Conservation (phyloP, 2,329 filamentous ascomycete genomes). For the Nemania serpens region DNA sequence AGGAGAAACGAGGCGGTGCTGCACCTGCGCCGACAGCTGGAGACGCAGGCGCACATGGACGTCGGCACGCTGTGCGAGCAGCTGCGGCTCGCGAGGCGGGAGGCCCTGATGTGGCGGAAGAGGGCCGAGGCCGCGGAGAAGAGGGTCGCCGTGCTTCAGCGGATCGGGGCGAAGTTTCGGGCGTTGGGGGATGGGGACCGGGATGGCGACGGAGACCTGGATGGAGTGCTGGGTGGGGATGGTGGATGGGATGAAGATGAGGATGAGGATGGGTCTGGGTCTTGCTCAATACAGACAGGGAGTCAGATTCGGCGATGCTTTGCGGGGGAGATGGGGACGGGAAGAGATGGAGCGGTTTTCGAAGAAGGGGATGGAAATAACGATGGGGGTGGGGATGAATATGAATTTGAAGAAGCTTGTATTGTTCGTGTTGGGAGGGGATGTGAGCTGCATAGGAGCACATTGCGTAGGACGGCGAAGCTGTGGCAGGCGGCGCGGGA, state of each 20-base stretch:
- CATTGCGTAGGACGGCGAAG: not conserved
- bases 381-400: no score
- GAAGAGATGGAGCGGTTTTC: slow-evolving; percentile 9
- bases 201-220: not conserved
- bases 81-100: slow-evolving; percentile 49
- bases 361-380: not conserved
- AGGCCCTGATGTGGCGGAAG: slow-evolving; percentile 56
- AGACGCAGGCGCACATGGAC: slow-evolving; percentile 49
- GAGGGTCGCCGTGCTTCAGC: slow-evolving; percentile 54
- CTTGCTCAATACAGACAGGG: no score
- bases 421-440: not conserved
- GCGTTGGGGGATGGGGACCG: slow-evolving; percentile 8
- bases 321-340: slow-evolving; percentile 1
- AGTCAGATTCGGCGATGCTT: not conserved
- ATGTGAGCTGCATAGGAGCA: not conserved
- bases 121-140: slow-evolving; percentile 62
- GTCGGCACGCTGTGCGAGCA: slow-evolving; percentile 54
- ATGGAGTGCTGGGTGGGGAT: not conserved
- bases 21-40: slow-evolving; percentile 52
- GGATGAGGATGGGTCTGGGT: not conserved
- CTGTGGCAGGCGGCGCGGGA: slow-evolving; percentile 14
- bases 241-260: not conserved
- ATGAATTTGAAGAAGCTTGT: not conserved
- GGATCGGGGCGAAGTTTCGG: slow-evolving; percentile 42
- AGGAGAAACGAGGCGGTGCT: slow-evolving; percentile 51